phyloP scores from a whole-genome alignment of 768 basidiomycete genomes.

The Auricularia heimuer region DNA sequence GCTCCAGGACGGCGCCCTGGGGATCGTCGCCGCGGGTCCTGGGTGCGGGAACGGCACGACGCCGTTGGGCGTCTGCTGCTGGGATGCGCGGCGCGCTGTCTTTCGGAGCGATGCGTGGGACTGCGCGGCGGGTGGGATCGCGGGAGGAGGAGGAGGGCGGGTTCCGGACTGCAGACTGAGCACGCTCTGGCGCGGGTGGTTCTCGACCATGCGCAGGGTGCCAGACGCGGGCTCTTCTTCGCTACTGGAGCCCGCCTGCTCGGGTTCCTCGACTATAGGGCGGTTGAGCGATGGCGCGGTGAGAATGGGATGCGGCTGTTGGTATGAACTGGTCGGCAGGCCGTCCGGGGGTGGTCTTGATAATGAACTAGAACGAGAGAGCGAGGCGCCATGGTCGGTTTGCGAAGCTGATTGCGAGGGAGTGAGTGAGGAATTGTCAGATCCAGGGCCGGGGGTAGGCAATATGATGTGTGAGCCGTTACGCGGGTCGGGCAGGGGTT shows the following conservation, averaged over 20 bases:
- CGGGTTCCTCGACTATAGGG: not conserved
- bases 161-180: not conserved
- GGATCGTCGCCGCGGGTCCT: no score
- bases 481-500: slow-evolving; percentile 7
- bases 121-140: no score
- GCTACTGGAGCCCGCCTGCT: not conserved
- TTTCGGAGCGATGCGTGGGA: not conserved
- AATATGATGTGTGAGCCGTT: not conserved
- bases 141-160: no score
- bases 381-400: slow-evolving; percentile 16
- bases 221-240: not conserved
- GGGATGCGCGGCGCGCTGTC: not conserved
- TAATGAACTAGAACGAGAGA: not conserved
- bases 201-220: not conserved
- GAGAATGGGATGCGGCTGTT: not conserved
- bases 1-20: not conserved
- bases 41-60: not conserved
- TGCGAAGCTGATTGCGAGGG: slow-evolving; percentile 76
- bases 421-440: slow-evolving; percentile 35
- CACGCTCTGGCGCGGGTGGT: not conserved
- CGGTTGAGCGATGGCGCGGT: not conserved
- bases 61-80: not conserved
- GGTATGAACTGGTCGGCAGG: not conserved
- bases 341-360: not conserved
- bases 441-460: not conserved